Evolutionary conservation across 2,329 filamentous ascomycete species (phyloP), one percentile per base, ranked within the genome.

Genomic region (Fusarium acutatum): DNA sequence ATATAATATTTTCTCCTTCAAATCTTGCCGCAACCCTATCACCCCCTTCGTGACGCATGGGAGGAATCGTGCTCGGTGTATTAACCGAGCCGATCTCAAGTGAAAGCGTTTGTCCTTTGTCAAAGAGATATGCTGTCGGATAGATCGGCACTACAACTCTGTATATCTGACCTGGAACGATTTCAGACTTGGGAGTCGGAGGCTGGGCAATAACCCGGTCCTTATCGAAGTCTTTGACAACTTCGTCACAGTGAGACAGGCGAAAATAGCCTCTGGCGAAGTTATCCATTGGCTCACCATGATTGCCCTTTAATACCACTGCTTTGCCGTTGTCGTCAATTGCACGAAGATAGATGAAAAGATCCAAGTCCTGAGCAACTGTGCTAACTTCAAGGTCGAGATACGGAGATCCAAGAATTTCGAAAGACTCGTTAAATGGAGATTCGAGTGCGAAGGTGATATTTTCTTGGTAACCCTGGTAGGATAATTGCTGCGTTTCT

Each of bases 241-340:
- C 43, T 18, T 44, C 43, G 0, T 44, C 43, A 5, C 43, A 24
- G 2, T 44, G 24, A 0, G 24, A 44, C 0, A 44, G 17, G 7
- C 24, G 43, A 9, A 44, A 44, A 13, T 24, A 43, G n/a, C n/a
- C 40, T 43, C 40, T 12, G 6, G 43, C 24, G 15, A 44, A 26
- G 12, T 2, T 44, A 26, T 44, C 12, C 43, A 26, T 20, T 2
- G 43, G 24, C 1, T 26, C 43, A 1, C 43, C 43, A 26, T 44
- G 24, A 0, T 44, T 44, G 1, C 43, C 43, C 17, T 20, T 14
- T 3, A 44, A 3, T 0, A 6, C 18, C 0, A 44, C 11, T 0
- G 17, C 10, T 20, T 20, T 20, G 0, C 12, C 43, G 0, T 4
- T 26, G 0, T 20, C 17, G 6, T 44, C 24, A 0, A 44, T 44